These are phyloP conservation scores for Termitomyces sp. DNA, from an alignment of 768 basidiomycete genomes.

Conservation along the genomic window DNA sequence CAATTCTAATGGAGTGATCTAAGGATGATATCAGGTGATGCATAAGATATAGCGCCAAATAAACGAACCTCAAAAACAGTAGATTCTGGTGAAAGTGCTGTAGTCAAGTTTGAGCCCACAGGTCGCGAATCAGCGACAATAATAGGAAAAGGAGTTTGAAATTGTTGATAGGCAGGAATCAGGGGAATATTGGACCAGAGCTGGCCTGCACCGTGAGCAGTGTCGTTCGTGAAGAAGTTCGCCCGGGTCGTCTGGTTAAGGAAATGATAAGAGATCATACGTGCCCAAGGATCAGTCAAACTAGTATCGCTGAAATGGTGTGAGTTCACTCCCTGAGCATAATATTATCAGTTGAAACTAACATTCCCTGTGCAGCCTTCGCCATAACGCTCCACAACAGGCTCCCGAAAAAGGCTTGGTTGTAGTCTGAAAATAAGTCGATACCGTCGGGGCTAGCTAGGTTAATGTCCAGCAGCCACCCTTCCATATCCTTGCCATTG, in stretches of 20 bases:
- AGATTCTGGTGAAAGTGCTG: slow-evolving; percentile 32
- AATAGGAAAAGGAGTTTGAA: slow-evolving; percentile 62
- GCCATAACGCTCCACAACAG: slow-evolving; percentile 50
- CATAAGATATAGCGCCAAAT: not conserved
- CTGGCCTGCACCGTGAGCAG: slow-evolving; percentile 68
- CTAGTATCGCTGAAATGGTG: slow-evolving; percentile 48
- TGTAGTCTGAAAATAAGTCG: slow-evolving; percentile 37
- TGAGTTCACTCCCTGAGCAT: not conserved
- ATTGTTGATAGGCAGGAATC: slow-evolving; percentile 45
- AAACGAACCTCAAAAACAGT: slow-evolving; percentile 52
- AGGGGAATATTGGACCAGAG: slow-evolving; percentile 56
- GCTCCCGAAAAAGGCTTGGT: slow-evolving; percentile 50
- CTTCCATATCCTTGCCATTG: slow-evolving; percentile 35
- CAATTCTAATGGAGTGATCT: slow-evolving; percentile 63
- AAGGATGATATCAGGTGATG: not conserved
- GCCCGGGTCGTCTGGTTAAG: slow-evolving; percentile 53
- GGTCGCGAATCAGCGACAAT: slow-evolving; percentile 53
- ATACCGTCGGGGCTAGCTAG: slow-evolving; percentile 51
- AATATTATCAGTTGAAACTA: slow-evolving; percentile 18
- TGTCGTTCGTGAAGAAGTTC: slow-evolving; percentile 57
- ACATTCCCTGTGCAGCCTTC: slow-evolving; percentile 53
- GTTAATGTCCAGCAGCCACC: slow-evolving; percentile 55
- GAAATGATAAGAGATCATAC: slow-evolving; percentile 70
- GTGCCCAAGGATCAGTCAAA: slow-evolving; percentile 58
- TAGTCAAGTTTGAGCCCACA: slow-evolving; percentile 36